Evolutionary conservation across 805 yeast genomes (phyloP), one percentile per base, ranked within the genome.

Genomic region (Candida broadrunensis): DNA sequence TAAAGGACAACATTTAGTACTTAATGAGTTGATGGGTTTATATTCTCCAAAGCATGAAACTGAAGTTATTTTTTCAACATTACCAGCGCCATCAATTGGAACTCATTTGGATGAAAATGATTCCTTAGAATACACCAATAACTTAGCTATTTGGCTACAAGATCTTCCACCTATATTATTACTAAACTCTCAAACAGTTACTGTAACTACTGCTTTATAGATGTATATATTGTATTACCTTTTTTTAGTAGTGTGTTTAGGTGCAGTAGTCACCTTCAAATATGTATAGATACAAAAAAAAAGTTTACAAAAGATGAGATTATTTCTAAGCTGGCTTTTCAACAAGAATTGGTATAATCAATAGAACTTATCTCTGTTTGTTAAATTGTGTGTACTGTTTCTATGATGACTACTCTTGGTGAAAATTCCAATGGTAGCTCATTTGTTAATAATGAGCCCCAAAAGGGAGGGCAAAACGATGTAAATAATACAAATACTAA

Each of bases 161-260:
- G 88, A 78, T 4, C 65, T 93, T 30, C 97, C 97, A 0, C 97
- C 98, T 0, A 74, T 80, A 1, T 58, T 93, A 58, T 62, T 93
- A 46, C 74, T 93, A 40, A 91, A 93, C 55, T 88, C 97, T 0
- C 95, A 88, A 65, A 85, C 96, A 0, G 89, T 93, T 73, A 93
- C 99, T 0, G 99, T 91, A 2, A 91, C 99, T 0, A 90, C 97
- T 5, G 93, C 96, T 25, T 67, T 91, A 46, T 90, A 65, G 33
- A 41, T 40, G 13, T 14, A 9, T 27, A 23, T 37, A 36, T 16
- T n/a, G n/a, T n/a, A n/a, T n/a, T n/a, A n/a, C n/a, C n/a, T n/a
- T n/a, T n/a, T n/a, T n/a, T 35, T 35, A 19, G n/a, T n/a, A n/a
- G n/a, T n/a, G n/a, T n/a, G n/a, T n/a, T n/a, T n/a, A n/a, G n/a